These are phyloP conservation scores for Penicillium sp. DNA, from an alignment of 2,329 filamentous ascomycete species.

Conservation along the genomic window DNA sequence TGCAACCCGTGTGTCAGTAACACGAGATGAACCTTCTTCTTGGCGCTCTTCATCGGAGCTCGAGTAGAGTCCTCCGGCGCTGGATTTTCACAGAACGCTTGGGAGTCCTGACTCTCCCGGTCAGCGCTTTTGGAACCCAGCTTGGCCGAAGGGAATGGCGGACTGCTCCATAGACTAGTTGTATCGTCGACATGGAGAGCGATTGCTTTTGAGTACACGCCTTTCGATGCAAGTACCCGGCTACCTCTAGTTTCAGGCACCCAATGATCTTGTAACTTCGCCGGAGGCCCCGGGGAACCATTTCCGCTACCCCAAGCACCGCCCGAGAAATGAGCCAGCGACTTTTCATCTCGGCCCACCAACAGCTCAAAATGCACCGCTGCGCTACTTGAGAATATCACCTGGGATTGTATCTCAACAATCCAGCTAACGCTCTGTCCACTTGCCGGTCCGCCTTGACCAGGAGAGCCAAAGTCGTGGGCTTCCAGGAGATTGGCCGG, in stretches of 20 bases:
- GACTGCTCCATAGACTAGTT: constrained; percentile 87
- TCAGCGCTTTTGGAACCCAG: constrained; percentile 40
- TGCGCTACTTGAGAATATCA: constrained; percentile 87
- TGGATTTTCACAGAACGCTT: constrained; percentile 14
- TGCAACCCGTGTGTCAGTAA: constrained; percentile 91
- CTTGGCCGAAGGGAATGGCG: constrained; percentile 62
- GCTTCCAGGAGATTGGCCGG: constrained; percentile 64
- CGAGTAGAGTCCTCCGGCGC: constrained; percentile 1
- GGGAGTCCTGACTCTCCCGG: constrained; percentile 16
- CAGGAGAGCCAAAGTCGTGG: constrained; percentile 13
- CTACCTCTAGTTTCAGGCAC: constrained; percentile 54
- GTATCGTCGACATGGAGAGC: constrained; percentile 82
- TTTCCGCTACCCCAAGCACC: constrained; percentile 50
- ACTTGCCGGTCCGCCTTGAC: constrained; percentile 48
- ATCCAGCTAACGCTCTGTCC: constrained; percentile 73
- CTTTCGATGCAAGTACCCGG: constrained; percentile 62
- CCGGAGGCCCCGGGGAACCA: constrained; percentile 61
- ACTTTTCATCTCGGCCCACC: constrained; percentile 81
- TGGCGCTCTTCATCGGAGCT: constrained; percentile 20
- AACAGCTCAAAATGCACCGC: constrained; percentile 85
- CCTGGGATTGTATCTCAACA: constrained; percentile 86
- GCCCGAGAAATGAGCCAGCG: constrained; percentile 64
- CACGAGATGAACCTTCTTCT: constrained; percentile 71
- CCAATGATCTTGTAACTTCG: constrained; percentile 74
- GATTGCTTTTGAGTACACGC: constrained; percentile 81